phyloP scores from a whole-genome alignment of 768 basidiomycete genomes.

The Russula foetens region DNA sequence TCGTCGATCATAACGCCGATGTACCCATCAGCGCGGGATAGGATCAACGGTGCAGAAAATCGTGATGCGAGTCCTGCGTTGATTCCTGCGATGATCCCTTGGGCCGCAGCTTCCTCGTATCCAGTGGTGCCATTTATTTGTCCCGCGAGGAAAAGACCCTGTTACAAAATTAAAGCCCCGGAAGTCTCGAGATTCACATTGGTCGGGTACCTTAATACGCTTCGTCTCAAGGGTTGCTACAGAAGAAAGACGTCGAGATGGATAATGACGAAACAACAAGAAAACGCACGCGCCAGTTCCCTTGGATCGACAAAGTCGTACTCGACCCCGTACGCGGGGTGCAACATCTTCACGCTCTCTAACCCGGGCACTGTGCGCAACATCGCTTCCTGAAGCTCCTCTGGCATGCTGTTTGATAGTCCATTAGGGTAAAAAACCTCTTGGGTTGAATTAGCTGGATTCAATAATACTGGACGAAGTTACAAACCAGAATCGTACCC shows the following conservation, averaged over 20 bases:
- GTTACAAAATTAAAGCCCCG: background rate
- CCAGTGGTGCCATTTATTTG: slow-evolving; percentile 68
- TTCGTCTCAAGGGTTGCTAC: slow-evolving; percentile 75
- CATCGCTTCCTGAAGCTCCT: slow-evolving; percentile 77
- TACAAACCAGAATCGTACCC: slow-evolving; percentile 75
- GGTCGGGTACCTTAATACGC: slow-evolving; percentile 50
- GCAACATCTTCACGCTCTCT: slow-evolving; percentile 75
- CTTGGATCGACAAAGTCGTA: slow-evolving; percentile 87
- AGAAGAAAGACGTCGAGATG: background rate
- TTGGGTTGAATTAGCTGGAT: slow-evolving; percentile 23
- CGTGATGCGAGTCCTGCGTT: slow-evolving; percentile 74
- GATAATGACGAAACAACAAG: background rate
- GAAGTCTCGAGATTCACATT: background rate
- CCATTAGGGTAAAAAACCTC: slow-evolving; percentile 90
- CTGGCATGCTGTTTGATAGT: slow-evolving; percentile 79
- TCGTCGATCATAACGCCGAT: slow-evolving; percentile 92
- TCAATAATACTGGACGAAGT: background rate
- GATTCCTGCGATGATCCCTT: slow-evolving; percentile 81
- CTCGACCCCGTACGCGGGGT: slow-evolving; percentile 88
- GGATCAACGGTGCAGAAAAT: slow-evolving; percentile 44
- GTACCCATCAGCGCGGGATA: slow-evolving; percentile 82
- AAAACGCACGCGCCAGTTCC: slow-evolving; percentile 58
- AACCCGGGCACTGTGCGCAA: slow-evolving; percentile 80
- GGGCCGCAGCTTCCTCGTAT: slow-evolving; percentile 91
- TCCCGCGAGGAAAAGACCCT: slow-evolving; percentile 35